Conservation (phyloP, 1,139 yeast genomes). For the Yamadazyma triangularis region DNA sequence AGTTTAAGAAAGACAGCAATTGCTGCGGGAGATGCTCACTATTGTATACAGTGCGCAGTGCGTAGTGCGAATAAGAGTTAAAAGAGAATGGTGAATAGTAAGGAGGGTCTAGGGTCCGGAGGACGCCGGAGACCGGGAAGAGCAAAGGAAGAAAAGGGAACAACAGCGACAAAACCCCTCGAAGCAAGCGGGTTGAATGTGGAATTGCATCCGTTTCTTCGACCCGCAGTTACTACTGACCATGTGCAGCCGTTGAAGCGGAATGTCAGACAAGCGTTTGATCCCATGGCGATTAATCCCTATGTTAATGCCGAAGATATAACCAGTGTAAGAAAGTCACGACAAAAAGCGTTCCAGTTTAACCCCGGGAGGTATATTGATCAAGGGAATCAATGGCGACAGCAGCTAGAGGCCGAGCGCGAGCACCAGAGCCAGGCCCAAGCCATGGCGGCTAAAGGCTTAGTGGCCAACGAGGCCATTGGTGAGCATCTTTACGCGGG, state of each 20-base stretch:
- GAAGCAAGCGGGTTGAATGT: conserved; percentile 38
- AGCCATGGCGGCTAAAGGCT: conserved; percentile 33
- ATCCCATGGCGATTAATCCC: conserved; percentile 49
- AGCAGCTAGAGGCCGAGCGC: conserved; percentile 20
- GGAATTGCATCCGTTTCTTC: conserved; percentile 57
- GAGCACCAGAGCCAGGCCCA: conserved; percentile 25
- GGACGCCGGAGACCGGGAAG: too few relatives aligned
- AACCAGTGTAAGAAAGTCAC: conserved; percentile 16
- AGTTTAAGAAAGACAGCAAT: neutral
- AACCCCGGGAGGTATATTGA: conserved; percentile 61
- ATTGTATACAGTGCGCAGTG: too few relatives aligned
- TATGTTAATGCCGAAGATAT: conserved; percentile 45
- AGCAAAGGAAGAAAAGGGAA: neutral
- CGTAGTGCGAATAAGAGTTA: too few relatives aligned
- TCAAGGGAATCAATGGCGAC: conserved; percentile 50
- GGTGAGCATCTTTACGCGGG: conserved; percentile 52
- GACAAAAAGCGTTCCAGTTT: conserved; percentile 41
- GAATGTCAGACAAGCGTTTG: conserved; percentile 32
- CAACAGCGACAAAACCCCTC: neutral
- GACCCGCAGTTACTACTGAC: conserved; percentile 24
- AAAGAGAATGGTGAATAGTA: too few relatives aligned
- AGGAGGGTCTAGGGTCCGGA: too few relatives aligned
- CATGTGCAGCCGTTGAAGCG: conserved; percentile 24
- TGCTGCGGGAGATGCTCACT: neutral
- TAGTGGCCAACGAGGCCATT: conserved; percentile 41